Evolutionary conservation across 2,329 filamentous ascomycete genomes (phyloP), one percentile per base, ranked within the genome.

Genomic region (Microdochium bolleyi): DNA sequence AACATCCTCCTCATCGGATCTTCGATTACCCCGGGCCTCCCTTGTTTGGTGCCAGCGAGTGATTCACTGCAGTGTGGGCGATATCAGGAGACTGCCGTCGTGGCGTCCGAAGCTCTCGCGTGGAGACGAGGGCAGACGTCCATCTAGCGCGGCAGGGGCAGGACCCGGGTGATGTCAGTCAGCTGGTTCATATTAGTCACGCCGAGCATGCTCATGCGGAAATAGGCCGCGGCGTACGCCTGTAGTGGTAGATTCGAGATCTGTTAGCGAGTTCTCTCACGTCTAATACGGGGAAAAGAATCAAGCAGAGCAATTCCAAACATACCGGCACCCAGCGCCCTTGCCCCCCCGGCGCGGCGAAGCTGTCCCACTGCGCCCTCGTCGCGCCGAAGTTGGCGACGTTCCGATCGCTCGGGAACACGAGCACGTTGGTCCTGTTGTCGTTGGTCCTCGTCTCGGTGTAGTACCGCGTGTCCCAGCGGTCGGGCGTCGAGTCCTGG

Each of bases 401-500:
- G 49, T 61, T 58, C 53, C 53, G 57, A 44, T 70, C 67, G 49
- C 62, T 65, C 22, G 62, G 62, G 54, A 70, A 60, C 11, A 64
- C 65, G 57, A 70, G 64, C 37, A 73, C 62, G 21, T 57, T 60
- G 0, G 58, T 60, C 1, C 49, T 55, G 46, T 64, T 66, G n/a
- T 60, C 51, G 1, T 60, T 59, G 9, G 57, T 55, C n/a, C 69
- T 54, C 2, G 70, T 72, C 62, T 73, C 61, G n/a, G 62, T 57
- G 61, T 79, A 82, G 60, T 73, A 82, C 8, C 65, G 61, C 1
- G 71, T 71, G 55, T 82, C 78, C 75, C 76, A 81, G 0, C 73
- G 62, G 14, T 68, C 71, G 0, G 73, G 73, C 0, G 77, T 79
- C 4, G 69, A 67, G 58, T 81, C 77, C 54, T 77, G 71, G 0